Evolutionary conservation across 2,329 filamentous ascomycete genomes (phyloP).

Genomic region (Aspergillus ustus): DNA sequence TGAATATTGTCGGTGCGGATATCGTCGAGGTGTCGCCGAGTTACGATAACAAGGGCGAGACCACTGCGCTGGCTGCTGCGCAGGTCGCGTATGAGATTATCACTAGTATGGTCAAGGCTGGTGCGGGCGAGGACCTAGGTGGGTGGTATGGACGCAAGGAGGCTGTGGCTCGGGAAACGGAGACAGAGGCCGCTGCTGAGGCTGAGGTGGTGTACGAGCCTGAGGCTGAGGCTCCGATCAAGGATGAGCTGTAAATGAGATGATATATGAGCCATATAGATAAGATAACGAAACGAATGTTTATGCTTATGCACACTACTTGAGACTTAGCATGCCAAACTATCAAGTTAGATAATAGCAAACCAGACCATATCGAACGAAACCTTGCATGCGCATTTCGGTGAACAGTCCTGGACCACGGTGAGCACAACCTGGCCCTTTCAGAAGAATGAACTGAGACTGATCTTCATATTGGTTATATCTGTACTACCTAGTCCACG

Average conservation of each 20-base stretch:
- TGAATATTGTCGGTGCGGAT: slow-evolving; percentile 88
- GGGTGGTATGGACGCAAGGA: slow-evolving; percentile 46
- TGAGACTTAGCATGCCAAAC: not conserved
- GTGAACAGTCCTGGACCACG: not conserved
- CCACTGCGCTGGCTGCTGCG: slow-evolving; percentile 79
- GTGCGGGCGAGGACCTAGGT: slow-evolving; percentile 43
- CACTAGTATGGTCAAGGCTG: slow-evolving; percentile 60
- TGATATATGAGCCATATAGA: slow-evolving; percentile 24
- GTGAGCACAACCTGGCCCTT: not conserved
- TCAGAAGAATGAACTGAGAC: slow-evolving; percentile 13
- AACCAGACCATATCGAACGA: not conserved
- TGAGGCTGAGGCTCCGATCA: slow-evolving; percentile 15
- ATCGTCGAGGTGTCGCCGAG: slow-evolving; percentile 87
- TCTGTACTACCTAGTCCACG: slow-evolving; percentile 30
- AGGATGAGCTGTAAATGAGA: slow-evolving; percentile 37
- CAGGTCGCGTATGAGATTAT: slow-evolving; percentile 87
- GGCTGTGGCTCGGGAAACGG: slow-evolving; percentile 23
- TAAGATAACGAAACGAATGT: slow-evolving; percentile 21
- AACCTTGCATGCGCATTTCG: not conserved
- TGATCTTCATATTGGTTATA: slow-evolving; percentile 29
- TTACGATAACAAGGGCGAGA: slow-evolving; percentile 80
- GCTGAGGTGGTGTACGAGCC: slow-evolving; percentile 12
- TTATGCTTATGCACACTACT: not conserved
- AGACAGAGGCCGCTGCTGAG: slow-evolving; percentile 6
- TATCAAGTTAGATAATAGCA: not conserved